Conservation (phyloP, 805 yeast species). For the Saccharomycopsis amapae region DNA sequence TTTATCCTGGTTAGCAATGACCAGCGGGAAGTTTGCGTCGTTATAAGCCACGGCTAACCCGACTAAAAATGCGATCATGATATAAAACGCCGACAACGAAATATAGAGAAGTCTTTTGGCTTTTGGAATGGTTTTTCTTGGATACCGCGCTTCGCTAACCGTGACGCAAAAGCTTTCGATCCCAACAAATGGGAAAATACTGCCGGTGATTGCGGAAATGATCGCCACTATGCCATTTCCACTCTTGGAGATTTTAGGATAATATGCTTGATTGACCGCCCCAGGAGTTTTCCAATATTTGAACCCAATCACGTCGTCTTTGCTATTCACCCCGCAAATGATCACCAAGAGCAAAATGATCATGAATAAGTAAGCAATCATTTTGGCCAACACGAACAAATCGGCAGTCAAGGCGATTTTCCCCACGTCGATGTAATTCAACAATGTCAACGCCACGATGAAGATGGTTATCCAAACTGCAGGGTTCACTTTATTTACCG, state of each 20-base stretch:
- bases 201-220: slow-evolving; percentile 47
- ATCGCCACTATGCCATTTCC: slow-evolving; percentile 46
- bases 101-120: slow-evolving; percentile 48
- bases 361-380: slow-evolving; percentile 33
- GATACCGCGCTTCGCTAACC: slow-evolving; percentile 42
- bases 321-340: slow-evolving; percentile 38
- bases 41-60: slow-evolving; percentile 53
- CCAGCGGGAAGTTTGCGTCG: slow-evolving; percentile 30
- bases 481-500: slow-evolving; percentile 35
- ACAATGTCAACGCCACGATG: slow-evolving; percentile 37
- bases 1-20: slow-evolving; percentile 34
- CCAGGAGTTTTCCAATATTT: slow-evolving; percentile 40
- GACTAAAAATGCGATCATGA: slow-evolving; percentile 43
- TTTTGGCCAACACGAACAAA: slow-evolving; percentile 33
- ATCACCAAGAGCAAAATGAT: slow-evolving; percentile 33
- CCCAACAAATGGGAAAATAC: slow-evolving; percentile 44
- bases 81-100: slow-evolving; percentile 48
- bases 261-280: slow-evolving; percentile 30
- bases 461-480: slow-evolving; percentile 48
- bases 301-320: slow-evolving; percentile 29
- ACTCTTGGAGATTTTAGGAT: slow-evolving; percentile 27
- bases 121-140: slow-evolving; percentile 43
- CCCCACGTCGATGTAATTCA: slow-evolving; percentile 51
- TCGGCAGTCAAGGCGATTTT: slow-evolving; percentile 33
- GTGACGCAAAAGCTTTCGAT: slow-evolving; percentile 46